Conservation (phyloP, 139 green algal species). For the Ettlia oleoabundans region DNA sequence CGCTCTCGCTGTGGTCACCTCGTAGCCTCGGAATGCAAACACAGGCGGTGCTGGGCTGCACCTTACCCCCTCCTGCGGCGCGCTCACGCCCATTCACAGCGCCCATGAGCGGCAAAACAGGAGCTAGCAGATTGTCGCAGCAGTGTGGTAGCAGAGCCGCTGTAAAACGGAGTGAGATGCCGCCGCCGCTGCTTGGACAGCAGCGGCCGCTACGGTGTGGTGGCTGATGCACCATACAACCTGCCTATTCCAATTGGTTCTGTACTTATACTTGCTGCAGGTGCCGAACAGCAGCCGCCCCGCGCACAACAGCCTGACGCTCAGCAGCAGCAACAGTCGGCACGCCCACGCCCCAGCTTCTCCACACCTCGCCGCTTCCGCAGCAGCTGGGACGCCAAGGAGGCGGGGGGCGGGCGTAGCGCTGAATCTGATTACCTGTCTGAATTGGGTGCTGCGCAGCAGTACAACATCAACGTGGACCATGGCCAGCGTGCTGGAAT, state of each 20-base stretch:
- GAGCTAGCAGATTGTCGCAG: too few relatives aligned
- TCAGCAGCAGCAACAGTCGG: background rate
- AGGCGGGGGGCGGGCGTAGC: conserved; percentile 45
- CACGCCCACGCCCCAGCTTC: conserved; percentile 2
- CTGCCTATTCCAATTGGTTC: too few relatives aligned
- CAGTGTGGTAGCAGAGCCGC: background rate
- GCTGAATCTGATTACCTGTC: conserved; percentile 62
- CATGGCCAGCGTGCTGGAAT: conserved; percentile 20
- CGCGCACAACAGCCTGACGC: background rate
- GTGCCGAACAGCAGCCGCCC: background rate
- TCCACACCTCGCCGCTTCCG: background rate
- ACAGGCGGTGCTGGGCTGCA: background rate
- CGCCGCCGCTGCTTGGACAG: background rate
- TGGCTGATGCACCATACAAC: too few relatives aligned
- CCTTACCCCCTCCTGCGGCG: too few relatives aligned
- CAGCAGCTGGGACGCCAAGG: conserved; percentile 63
- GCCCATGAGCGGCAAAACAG: too few relatives aligned
- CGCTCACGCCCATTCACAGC: too few relatives aligned
- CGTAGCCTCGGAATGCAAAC: too few relatives aligned
- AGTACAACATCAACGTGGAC: conserved; percentile 55
- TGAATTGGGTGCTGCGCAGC: conserved; percentile 51
- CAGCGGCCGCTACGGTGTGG: background rate
- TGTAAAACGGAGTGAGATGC: background rate
- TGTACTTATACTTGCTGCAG: background rate
- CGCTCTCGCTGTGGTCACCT: too few relatives aligned